phyloP scores from a whole-genome alignment of 129 eudicot species.

The Kitagawia praeruptora region DNA sequence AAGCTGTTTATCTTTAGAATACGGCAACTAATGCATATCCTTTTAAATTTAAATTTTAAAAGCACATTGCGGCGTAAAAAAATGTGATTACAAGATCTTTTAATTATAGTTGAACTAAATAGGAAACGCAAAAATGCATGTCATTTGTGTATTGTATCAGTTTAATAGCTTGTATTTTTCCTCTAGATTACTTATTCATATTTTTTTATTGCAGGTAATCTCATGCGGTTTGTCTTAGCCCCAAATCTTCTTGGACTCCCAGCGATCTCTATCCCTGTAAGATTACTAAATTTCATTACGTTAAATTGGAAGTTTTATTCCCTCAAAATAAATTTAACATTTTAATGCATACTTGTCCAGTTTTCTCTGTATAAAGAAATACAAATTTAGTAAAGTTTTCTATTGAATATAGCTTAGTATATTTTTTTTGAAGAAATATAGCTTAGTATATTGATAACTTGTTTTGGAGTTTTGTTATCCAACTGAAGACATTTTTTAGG shows the following conservation, averaged over 20 bases:
- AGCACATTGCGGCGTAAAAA: neutral
- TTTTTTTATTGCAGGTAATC: constrained; percentile 35
- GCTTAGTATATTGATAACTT: neutral
- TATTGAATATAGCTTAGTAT: neutral
- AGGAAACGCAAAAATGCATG: neutral
- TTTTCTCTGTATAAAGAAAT: neutral
- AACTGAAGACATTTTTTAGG: neutral
- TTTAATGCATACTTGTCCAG: neutral
- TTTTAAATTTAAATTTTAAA: neutral
- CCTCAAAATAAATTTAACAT: neutral
- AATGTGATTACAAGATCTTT: neutral
- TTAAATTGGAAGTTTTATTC: neutral
- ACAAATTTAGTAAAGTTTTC: neutral
- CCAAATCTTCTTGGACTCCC: constrained; percentile 70
- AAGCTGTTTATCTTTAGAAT: neutral
- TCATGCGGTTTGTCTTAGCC: constrained; percentile 58
- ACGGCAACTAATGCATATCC: neutral
- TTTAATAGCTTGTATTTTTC: constrained; percentile 3
- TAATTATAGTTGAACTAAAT: neutral
- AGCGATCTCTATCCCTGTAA: constrained; percentile 72
- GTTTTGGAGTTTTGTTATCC: neutral
- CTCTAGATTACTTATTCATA: neutral
- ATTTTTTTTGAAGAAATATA: too few species aligned
- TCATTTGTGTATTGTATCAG: neutral
- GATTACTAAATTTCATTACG: constrained; percentile 7